phyloP scores from a whole-genome alignment of 192 early-diverging fungal species.

The Rhizoclosmatium sp. region DNA sequence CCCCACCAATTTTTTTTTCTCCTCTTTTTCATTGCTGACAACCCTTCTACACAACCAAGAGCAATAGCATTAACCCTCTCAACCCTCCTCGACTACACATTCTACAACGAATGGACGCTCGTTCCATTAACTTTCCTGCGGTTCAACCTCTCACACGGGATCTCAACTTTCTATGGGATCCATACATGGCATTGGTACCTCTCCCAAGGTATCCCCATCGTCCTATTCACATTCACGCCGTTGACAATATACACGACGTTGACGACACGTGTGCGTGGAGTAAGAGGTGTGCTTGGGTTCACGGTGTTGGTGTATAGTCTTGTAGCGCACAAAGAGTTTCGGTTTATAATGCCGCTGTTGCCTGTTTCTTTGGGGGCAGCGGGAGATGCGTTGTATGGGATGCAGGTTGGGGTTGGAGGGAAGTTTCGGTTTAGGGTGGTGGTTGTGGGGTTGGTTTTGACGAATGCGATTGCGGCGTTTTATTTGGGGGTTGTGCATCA shows the following conservation, averaged over 20 bases:
- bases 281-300: conserved; percentile 27
- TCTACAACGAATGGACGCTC: conserved; percentile 78
- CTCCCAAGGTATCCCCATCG: conserved; percentile 77
- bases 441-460: conserved; percentile 61
- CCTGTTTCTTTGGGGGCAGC: conserved; percentile 51
- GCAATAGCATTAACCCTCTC: conserved; percentile 55
- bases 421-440: conserved; percentile 2
- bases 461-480: conserved; percentile 71
- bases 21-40: not conserved
- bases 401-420: conserved; percentile 9
- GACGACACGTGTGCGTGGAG: not conserved
- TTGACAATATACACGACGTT: conserved; percentile 56
- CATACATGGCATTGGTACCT: conserved; percentile 94
- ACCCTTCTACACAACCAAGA: conserved; percentile 20
- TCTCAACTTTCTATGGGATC: conserved; percentile 91
- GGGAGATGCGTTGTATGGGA: conserved; percentile 25
- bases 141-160: conserved; percentile 81
- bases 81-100: conserved; percentile 67
- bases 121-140: conserved; percentile 80
- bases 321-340: conserved; percentile 91
- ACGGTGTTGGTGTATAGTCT: conserved; percentile 73
- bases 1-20: not conserved
- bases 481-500: conserved; percentile 87
- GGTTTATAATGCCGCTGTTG: conserved; percentile 90
- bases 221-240: conserved; percentile 80